Conservation (phyloP, 1,284 basidiomycete genomes). For the Fomitopsis pinicola region DNA sequence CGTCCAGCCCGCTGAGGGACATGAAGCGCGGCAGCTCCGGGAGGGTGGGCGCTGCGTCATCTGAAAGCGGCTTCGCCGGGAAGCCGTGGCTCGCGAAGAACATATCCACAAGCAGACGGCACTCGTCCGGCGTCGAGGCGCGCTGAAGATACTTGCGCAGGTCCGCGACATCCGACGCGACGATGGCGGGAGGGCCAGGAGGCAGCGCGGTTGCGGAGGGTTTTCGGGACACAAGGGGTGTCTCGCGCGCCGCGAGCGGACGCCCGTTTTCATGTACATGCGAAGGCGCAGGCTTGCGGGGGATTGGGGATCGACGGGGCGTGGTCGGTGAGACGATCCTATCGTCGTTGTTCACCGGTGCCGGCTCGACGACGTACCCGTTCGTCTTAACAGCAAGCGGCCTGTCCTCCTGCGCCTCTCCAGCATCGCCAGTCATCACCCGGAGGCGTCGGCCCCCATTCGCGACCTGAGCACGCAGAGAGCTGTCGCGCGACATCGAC, state of each 20-base stretch:
- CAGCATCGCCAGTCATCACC: background rate
- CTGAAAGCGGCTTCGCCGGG: constrained; percentile 6
- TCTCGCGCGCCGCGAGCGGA: background rate
- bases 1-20: constrained; percentile 20
- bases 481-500: constrained; percentile 2
- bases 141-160: constrained; percentile 66
- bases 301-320: constrained; percentile 3
- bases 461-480: background rate
- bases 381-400: background rate
- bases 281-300: constrained; percentile 5
- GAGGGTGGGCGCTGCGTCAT: constrained; percentile 4
- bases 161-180: constrained; percentile 49
- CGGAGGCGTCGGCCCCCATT: background rate
- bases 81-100: constrained; percentile 64
- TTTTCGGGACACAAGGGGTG: background rate
- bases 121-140: constrained; percentile 78
- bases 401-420: background rate
- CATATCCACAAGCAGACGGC: constrained; percentile 79
- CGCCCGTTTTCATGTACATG: background rate
- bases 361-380: background rate
- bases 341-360: background rate
- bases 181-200: constrained; percentile 12
- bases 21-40: constrained; percentile 13
- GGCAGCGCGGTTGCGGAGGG: constrained; percentile 6
- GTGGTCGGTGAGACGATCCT: background rate